Conservation (phyloP, 2,329 filamentous ascomycete genomes). For the Trichophyton rubrum region DNA sequence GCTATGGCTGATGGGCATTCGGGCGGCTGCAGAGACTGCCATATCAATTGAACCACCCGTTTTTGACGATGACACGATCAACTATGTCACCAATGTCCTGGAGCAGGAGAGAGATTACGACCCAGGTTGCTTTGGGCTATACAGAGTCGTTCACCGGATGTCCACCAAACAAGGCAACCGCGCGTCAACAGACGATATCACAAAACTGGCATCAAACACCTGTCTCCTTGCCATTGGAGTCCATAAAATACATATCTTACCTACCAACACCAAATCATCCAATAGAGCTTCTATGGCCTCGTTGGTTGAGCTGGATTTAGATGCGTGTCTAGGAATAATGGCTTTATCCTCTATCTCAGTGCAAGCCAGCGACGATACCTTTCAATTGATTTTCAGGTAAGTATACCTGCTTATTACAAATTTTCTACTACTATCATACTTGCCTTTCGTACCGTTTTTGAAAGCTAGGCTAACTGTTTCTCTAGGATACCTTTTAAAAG, state of each 20-base stretch:
- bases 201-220: conserved; percentile 51
- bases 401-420: conserved; percentile 6
- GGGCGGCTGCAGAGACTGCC: conserved; percentile 46
- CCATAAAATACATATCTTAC: conserved; percentile 57
- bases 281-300: conserved; percentile 44
- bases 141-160: conserved; percentile 55
- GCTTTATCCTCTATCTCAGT: conserved; percentile 49
- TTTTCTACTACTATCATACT: neutral
- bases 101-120: conserved; percentile 59
- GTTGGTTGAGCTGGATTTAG: conserved; percentile 37
- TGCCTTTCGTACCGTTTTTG: neutral
- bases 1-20: conserved; percentile 51
- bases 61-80: conserved; percentile 48
- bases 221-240: conserved; percentile 58
- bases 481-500: conserved; percentile 43
- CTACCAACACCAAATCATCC: conserved; percentile 44
- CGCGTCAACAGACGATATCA: conserved; percentile 53
- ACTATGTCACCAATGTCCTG: conserved; percentile 49
- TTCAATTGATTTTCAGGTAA: conserved; percentile 52
- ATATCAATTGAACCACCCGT: conserved; percentile 40
- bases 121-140: conserved; percentile 53
- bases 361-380: conserved; percentile 50
- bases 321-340: conserved; percentile 47
- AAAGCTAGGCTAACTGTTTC: neutral
- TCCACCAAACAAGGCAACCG: conserved; percentile 42